These are phyloP conservation scores for Salvia hispanica DNA, from an alignment of 257 asterid genomes.

Conservation along the genomic window DNA sequence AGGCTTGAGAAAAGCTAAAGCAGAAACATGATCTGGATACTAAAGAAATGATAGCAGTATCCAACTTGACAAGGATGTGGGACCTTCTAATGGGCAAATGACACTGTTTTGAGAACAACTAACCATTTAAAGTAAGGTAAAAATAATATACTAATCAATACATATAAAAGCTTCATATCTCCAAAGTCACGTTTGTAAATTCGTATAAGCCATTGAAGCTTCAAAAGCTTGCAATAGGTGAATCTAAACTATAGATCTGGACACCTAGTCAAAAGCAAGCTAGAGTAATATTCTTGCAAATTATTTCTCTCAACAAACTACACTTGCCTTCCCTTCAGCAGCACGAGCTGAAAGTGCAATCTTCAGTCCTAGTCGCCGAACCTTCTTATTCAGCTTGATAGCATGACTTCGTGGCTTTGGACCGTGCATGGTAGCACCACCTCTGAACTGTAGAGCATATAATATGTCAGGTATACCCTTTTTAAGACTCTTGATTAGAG, in stretches of 20 bases:
- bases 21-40: conserved; percentile 6
- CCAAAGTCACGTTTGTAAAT: not conserved
- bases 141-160: not conserved
- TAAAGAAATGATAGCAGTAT: conserved; percentile 1
- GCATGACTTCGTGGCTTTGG: conserved; percentile 98
- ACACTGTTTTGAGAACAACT: not conserved
- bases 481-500: conserved; percentile 11
- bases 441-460: conserved; percentile 67
- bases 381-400: conserved; percentile 84
- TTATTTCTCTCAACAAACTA: conserved; percentile 7
- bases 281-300: conserved; percentile 9
- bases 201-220: not conserved
- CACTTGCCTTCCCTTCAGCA: conserved; percentile 96
- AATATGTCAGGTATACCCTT: conserved; percentile 17
- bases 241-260: not conserved
- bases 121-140: not conserved
- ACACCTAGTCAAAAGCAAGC: conserved; percentile 7
- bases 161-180: not conserved
- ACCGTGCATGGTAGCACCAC: conserved; percentile 88
- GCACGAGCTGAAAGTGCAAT: conserved; percentile 91
- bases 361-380: conserved; percentile 86
- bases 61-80: conserved; percentile 3
- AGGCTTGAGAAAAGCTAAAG: not conserved
- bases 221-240: not conserved
- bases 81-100: not conserved